A percentile compares a stretch with the other conserved stretches of the same genome.
Conservation (phyloP, 23 red algal species). For the Gracilaria vermiculophylla region DNA sequence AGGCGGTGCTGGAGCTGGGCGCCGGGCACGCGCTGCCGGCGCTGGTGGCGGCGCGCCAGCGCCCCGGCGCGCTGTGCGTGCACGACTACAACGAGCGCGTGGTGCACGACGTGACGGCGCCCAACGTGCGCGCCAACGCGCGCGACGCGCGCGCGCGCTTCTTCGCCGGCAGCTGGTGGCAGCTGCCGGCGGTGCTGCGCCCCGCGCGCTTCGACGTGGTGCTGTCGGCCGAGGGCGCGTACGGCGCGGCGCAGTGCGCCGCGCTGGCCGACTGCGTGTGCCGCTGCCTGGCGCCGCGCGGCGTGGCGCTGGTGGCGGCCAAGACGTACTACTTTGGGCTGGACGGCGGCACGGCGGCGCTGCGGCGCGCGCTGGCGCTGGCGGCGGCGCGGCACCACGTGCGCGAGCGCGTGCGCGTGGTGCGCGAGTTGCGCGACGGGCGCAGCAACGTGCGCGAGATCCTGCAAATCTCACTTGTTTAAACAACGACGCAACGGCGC, state of each 20-base stretch:
- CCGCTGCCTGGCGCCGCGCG: constrained; percentile 4
- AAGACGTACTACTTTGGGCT: constrained; percentile 96
- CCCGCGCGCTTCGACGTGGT: constrained; percentile 47
- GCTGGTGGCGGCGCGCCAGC: constrained; percentile 40
- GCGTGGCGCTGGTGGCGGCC: constrained; percentile 67
- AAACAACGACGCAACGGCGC: background rate
- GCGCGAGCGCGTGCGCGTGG: constrained; percentile 9
- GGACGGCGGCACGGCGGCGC: constrained; percentile 64
- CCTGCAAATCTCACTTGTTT: background rate
- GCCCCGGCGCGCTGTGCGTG: constrained; percentile 36
- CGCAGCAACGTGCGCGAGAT: constrained; percentile 85
- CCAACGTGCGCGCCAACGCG: constrained; percentile 61
- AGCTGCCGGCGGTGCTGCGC: constrained; percentile 9
- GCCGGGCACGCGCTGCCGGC: constrained; percentile 83
- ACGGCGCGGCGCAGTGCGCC: constrained; percentile 24
- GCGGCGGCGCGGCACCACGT: background rate
- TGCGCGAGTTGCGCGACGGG: constrained; percentile 64
- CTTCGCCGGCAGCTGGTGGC: constrained; percentile 54
- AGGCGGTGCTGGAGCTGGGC: constrained; percentile 81
- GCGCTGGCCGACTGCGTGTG: constrained; percentile 41
- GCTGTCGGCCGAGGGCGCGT: constrained; percentile 66
- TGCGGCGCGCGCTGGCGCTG: background rate
- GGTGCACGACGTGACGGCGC: constrained; percentile 34
- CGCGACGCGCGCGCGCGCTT: constrained; percentile 4
- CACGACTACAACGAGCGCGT: constrained; percentile 87